A percentile compares a stretch with the other conserved stretches of the same genome.
Conservation (phyloP, 1,284 basidiomycete species). For the Cryptococcus sp. region DNA sequence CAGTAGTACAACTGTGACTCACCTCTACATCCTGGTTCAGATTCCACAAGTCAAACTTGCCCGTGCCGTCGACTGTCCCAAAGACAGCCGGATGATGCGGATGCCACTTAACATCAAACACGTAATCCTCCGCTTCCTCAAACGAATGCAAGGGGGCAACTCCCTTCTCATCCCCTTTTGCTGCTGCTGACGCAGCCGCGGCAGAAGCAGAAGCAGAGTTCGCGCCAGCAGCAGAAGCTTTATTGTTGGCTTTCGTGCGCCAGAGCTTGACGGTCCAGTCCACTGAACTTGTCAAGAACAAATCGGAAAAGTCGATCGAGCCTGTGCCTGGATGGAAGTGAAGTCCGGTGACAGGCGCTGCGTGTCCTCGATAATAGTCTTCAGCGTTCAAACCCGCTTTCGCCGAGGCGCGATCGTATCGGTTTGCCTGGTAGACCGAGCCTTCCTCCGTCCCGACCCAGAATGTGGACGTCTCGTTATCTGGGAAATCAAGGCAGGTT, state of each 20-base stretch:
- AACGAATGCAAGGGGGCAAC: constrained; percentile 82
- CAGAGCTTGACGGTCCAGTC: constrained; percentile 98
- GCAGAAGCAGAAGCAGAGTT: neutral
- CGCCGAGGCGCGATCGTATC: constrained; percentile 92
- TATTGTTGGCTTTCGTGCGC: constrained; percentile 61
- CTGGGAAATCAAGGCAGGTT: constrained; percentile 87
- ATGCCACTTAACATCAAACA: constrained; percentile 99
- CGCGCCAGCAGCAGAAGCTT: constrained; percentile 10
- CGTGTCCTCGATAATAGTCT: constrained; percentile 88
- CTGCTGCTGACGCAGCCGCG: neutral
- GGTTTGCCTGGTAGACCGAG: constrained; percentile 89
- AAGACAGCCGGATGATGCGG: constrained; percentile 92
- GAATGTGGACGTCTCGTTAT: constrained; percentile 92
- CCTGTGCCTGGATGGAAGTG: constrained; percentile 91
- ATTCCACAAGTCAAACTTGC: constrained; percentile 96
- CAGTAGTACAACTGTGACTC: constrained; percentile 39
- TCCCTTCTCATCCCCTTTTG: constrained; percentile 41
- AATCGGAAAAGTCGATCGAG: constrained; percentile 88
- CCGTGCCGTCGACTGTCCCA: constrained; percentile 89
- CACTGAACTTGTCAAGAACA: constrained; percentile 86
- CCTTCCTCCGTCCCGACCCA: constrained; percentile 98
- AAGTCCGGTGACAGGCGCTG: constrained; percentile 88
- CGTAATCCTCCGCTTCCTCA: constrained; percentile 95
- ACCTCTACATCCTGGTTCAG: constrained; percentile 93
- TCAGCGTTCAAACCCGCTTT: constrained; percentile 92